Conservation (phyloP, 179 eudicot genomes). For the Spergularia azorica region DNA sequence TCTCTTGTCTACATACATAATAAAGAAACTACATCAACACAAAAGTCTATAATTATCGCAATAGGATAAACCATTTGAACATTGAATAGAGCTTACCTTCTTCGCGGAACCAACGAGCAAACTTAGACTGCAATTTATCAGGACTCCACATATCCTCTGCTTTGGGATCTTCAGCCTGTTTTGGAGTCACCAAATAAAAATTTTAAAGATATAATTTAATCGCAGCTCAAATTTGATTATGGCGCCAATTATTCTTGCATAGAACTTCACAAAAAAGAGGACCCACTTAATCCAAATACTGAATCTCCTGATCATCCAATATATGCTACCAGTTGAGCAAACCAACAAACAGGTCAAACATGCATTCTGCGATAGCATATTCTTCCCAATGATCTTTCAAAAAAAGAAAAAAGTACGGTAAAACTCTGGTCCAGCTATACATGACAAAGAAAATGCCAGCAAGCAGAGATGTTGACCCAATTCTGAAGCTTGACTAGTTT, state of each 20-base stretch:
- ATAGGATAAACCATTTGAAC: neutral
- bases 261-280: too few relatives aligned
- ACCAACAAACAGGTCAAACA: constrained; percentile 12
- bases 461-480: neutral
- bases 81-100: constrained; percentile 53
- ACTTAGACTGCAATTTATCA: constrained; percentile 54
- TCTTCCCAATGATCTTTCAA: constrained; percentile 32
- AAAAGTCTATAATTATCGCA: neutral
- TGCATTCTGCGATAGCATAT: neutral
- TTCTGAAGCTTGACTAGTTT: neutral
- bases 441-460: neutral
- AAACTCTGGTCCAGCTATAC: neutral
- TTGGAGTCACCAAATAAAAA: constrained; percentile 46
- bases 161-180: constrained; percentile 47
- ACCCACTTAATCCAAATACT: constrained; percentile 16
- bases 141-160: constrained; percentile 56
- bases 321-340: neutral
- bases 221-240: constrained; percentile 7
- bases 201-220: neutral
- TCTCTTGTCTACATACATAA: constrained; percentile 50
- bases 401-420: constrained; percentile 1
- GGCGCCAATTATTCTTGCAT: constrained; percentile 35
- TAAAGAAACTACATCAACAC: neutral
- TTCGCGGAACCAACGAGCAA: constrained; percentile 79
- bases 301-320: too few relatives aligned